Evolutionary conservation across 768 basidiomycete genomes (phyloP), one percentile per base, ranked within the genome.

Genomic region (Xerocomellus chrysenteron): DNA sequence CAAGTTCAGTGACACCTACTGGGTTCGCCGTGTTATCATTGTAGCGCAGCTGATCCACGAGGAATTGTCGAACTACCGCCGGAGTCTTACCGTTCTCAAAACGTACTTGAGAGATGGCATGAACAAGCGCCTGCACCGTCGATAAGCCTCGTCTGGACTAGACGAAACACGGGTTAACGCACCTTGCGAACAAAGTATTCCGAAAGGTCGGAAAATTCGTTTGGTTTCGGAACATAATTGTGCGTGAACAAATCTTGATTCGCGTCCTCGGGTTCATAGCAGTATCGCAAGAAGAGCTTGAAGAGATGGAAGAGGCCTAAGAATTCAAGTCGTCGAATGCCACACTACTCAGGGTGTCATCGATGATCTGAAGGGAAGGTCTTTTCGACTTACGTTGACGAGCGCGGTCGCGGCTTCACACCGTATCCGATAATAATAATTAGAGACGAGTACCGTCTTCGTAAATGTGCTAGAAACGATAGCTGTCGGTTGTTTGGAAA

Each of bases 111-210:
- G 94, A 88, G 33, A 96, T 87, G 14, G 94, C 87, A 62, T 86
- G 84, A 53, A 98, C 74, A 52, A 96, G 78, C 52, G 81, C 82
- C 92, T 95, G 65, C 11, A 36, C 48, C 40, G 47, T 36, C 19
- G 39, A 37, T 63, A 42, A 69, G 48, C 35, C 32, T 50, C 17
- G 19, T 35, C 2, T 45, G 32, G 47, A 28, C 39, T 28, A 36
- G 36, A 48, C 9, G 17, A 43, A 51, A 54, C 42, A 33, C 41
- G 35, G 47, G 49, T 32, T 16, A 50, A 57, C 45, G 52, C 57
- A 91, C 96, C 84, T 96, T 96, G 62, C 92, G 88, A 28, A 98
- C 90, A 65, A 97, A 95, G 70, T 98, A 98, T 62, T 97, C 92
- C 0, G 93, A 75, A 32, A 97, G 75, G 63, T 97, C 92, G 54